Percentiles rank a stretch among this genome's conserved stretches.
Conservation (phyloP, 2,329 filamentous ascomycete genomes). For the Mariannaea sp. region DNA sequence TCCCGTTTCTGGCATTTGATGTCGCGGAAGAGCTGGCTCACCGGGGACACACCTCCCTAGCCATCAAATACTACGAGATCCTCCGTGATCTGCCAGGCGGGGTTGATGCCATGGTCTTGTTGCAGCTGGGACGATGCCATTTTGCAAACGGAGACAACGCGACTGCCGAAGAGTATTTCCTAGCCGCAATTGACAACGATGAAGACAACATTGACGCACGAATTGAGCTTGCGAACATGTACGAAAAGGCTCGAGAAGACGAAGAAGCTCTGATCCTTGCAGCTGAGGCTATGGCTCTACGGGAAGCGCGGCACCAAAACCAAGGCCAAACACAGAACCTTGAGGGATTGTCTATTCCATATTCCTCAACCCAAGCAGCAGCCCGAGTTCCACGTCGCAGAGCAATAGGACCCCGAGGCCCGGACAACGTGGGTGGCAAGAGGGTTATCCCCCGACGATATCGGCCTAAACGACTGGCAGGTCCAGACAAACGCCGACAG, state of each 20-base stretch:
- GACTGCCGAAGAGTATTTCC: constrained; percentile 78
- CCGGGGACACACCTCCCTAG: constrained; percentile 40
- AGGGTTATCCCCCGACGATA: constrained; percentile 47
- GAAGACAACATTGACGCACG: constrained; percentile 75
- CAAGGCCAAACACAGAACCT: constrained; percentile 10
- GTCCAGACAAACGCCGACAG: constrained; percentile 49
- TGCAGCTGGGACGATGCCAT: constrained; percentile 71
- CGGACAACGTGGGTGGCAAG: constrained; percentile 21
- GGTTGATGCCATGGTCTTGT: constrained; percentile 56
- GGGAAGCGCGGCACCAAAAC: constrained; percentile 50
- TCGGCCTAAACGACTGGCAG: constrained; percentile 52
- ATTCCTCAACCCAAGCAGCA: constrained; percentile 8
- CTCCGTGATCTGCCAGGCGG: constrained; percentile 55
- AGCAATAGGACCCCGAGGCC: constrained; percentile 17
- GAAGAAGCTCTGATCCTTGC: constrained; percentile 79
- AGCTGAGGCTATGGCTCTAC: constrained; percentile 73
- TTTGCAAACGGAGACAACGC: constrained; percentile 64
- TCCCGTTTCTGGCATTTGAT: constrained; percentile 80
- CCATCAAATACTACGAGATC: constrained; percentile 61
- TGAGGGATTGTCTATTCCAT: not conserved
- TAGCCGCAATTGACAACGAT: constrained; percentile 74
- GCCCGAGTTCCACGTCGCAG: constrained; percentile 22
- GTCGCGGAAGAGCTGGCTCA: constrained; percentile 53
- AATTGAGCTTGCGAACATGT: constrained; percentile 80
- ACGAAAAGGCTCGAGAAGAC: constrained; percentile 73